phyloP scores from a whole-genome alignment of 768 basidiomycete species.

The Lentinula edodes region DNA sequence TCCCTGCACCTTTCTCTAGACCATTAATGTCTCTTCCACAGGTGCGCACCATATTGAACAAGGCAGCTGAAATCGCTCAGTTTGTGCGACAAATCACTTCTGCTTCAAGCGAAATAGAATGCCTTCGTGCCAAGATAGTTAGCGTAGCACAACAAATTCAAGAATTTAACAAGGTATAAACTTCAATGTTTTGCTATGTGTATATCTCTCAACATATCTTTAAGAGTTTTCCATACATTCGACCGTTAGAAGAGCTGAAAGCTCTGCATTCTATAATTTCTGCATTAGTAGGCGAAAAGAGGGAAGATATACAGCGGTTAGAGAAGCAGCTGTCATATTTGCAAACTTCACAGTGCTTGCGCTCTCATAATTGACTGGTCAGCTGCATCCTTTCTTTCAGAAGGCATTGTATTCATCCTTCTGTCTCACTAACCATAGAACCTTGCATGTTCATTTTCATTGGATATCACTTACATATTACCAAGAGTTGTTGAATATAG shows the following conservation, averaged over 20 bases:
- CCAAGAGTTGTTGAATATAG: too few relatives aligned
- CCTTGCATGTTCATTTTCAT: too few relatives aligned
- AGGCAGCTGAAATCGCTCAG: background rate
- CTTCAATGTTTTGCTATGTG: too few relatives aligned
- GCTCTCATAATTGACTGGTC: too few relatives aligned
- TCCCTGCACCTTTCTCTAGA: too few relatives aligned
- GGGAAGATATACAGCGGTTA: background rate
- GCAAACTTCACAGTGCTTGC: background rate
- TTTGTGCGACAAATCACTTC: background rate
- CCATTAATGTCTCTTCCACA: background rate
- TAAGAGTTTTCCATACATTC: too few relatives aligned
- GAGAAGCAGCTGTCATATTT: background rate
- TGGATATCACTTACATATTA: too few relatives aligned
- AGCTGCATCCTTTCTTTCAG: too few relatives aligned
- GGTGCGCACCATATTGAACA: background rate
- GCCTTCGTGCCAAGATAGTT: background rate
- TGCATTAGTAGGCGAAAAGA: background rate
- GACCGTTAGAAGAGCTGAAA: too few relatives aligned
- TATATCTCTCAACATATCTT: background rate
- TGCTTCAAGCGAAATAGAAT: background rate
- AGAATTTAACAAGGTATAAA: background rate
- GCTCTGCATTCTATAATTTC: background rate
- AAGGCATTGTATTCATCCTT: too few relatives aligned
- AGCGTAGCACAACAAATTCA: background rate
- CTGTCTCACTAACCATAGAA: too few relatives aligned